Evolutionary conservation across 495 filamentous ascomycete genomes (phyloP), one percentile per base, ranked within the genome.

Genomic region (Tuber borchii): DNA sequence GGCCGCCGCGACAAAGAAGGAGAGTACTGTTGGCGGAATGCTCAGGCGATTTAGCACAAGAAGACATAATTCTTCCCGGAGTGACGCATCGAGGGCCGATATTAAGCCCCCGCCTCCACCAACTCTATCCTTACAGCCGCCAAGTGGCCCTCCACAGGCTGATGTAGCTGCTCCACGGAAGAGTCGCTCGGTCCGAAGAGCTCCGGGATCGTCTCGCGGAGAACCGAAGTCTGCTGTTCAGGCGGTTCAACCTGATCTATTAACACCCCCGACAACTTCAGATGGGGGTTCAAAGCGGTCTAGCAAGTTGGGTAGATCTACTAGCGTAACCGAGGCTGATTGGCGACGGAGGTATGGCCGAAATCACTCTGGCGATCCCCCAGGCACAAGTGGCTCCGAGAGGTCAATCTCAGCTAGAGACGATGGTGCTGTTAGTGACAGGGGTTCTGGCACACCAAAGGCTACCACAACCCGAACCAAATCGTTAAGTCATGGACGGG

Each of bases 11-110:
- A 85, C 84, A 45, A 94, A 92, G 85, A 98, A 95, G 83, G 94
- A 97, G 83, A 93, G 93, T 79, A 89, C 93, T 43, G 93, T 93
- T 73, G 92, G 89, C 10, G 92, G 95, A n/a, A 87, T 99, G 70
- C 85, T 99, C 78, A 88, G 95, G 73, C 88, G 95, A 43, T 93
- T 99, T 80, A 97, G 94, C 85, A 99, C 95, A 14, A 88, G 96
- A 75, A 89, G 90, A 80, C 87, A 90, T 56, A 88, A 88, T 77
- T 87, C 89, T 56, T 86, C 87, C 70, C 83, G 86, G 71, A 85
- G 86, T 68, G 87, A 88, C 72, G 73, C 83, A 26, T 43, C 22
- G n/a, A 86, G 87, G 69, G 48, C 46, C 5, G 71, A 76, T 40
- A 17, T 85, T 44, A 89, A 88, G 77, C 61, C 73, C 2, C 78